Evolutionary conservation across 2,329 filamentous ascomycete genomes (phyloP), one percentile per base, ranked within the genome.

Genomic region (Fusarium sp.): DNA sequence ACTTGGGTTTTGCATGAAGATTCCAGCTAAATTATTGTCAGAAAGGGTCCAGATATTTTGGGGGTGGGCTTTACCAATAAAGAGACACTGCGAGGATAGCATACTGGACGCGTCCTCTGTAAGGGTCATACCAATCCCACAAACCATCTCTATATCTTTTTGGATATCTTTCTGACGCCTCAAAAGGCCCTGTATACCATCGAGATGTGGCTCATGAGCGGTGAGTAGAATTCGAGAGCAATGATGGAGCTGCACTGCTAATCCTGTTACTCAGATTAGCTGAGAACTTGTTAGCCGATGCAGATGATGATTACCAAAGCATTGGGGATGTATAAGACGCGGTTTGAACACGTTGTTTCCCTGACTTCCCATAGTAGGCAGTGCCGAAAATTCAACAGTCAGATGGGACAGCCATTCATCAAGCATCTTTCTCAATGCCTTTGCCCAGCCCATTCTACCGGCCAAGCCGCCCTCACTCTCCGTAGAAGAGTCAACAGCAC

Each of bases 281-380:
- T 14, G 2, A 4, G 2, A 11, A 13, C 1, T 5, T 39, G 10
- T 5, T 3, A 2, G 2, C 5, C 5, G 2, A 8, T 22, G 7
- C 0, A 2, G 17, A 20, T 1, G 6, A 5, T 20, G 6, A 19
- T 2, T 43, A 68, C 68, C 68, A 5, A 81, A 81, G 40, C 82
- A 82, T 17, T 80, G 75, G 2, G 84, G 84, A 61, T 86, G 78
- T 14, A 86, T 81, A 80, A 83, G 84, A 13, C 84, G 76, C 0
- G 83, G 80, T 5, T 79, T 75, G 60, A 86, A 86, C 1, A 71
- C 69, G 8, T 75, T 74, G 4, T 2, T 32, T 5, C 70, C 58
- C 0, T 57, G 49, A 3, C 68, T 62, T 2, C 50, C 64, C 4
- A 76, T 62, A 1, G 75, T 75, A 0, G 82, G 81, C 7, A 85